Percentiles rank a stretch among this genome's conserved stretches.
These are phyloP conservation scores for Cytospora leucostoma DNA, from an alignment of 2,329 filamentous ascomycete genomes.

Conservation along the genomic window DNA sequence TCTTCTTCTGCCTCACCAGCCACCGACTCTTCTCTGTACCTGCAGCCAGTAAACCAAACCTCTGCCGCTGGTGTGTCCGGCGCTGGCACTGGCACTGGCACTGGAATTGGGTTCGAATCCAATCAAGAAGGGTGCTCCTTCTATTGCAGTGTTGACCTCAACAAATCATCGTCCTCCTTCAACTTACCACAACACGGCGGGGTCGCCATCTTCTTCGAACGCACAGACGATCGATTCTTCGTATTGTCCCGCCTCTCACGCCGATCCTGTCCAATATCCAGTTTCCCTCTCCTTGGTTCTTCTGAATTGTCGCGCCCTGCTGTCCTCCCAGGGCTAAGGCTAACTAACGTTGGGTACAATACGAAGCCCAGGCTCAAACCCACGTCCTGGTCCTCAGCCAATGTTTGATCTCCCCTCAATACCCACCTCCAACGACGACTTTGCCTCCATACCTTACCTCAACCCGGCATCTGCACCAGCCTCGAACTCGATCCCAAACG, in stretches of 20 bases:
- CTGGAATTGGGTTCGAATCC: slow-evolving; percentile 6
- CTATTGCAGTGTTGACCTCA: slow-evolving; percentile 13
- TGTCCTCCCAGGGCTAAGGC: slow-evolving; percentile 7
- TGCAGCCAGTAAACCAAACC: slow-evolving; percentile 25
- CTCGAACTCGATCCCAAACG: background rate
- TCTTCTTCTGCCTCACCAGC: slow-evolving; percentile 21
- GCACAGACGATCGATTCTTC: background rate
- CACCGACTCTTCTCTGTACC: slow-evolving; percentile 26
- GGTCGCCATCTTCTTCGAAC: background rate
- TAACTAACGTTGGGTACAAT: background rate
- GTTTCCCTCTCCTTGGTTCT: slow-evolving; percentile 8
- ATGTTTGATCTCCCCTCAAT: slow-evolving; percentile 27
- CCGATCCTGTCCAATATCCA: background rate
- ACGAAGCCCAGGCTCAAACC: background rate
- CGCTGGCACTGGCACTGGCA: slow-evolving; percentile 25
- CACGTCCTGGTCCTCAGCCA: slow-evolving; percentile 13
- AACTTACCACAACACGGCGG: slow-evolving; percentile 7
- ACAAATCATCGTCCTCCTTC: slow-evolving; percentile 8
- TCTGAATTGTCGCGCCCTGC: slow-evolving; percentile 10
- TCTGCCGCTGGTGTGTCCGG: slow-evolving; percentile 23
- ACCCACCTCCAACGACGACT: slow-evolving; percentile 28
- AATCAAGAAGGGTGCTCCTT: slow-evolving; percentile 17
- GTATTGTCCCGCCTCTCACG: slow-evolving; percentile 2
- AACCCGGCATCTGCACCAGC: slow-evolving; percentile 7
- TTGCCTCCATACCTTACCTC: slow-evolving; percentile 26